Percentiles rank a stretch among this genome's conserved stretches.
Evolutionary conservation across 371 early-diverging fungal genomes (phyloP).

Genomic region (Actinomucor elegans): DNA sequence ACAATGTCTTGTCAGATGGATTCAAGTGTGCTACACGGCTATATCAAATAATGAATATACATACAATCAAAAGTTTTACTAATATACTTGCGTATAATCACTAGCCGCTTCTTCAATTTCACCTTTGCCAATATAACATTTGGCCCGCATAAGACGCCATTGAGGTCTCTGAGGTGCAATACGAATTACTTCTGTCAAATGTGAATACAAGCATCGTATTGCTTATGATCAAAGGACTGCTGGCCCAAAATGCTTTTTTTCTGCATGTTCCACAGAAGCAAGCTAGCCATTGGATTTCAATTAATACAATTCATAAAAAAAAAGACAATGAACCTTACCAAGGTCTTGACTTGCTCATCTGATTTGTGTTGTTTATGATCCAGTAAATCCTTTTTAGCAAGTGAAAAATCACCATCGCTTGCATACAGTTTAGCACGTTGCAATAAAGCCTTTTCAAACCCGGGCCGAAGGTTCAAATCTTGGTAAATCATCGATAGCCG

Average conservation of each 20-base stretch:
- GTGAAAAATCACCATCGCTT: conserved; percentile 67
- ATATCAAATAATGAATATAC: neutral
- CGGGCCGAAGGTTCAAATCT: conserved; percentile 78
- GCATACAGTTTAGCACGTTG: conserved; percentile 79
- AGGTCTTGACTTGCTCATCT: neutral
- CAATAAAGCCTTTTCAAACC: conserved; percentile 78
- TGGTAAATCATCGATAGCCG: conserved; percentile 81
- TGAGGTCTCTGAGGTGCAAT: conserved; percentile 59
- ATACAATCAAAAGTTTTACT: neutral
- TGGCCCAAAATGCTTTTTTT: conserved; percentile 42
- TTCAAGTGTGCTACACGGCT: conserved; percentile 72
- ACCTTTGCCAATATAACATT: conserved; percentile 69
- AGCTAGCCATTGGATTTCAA: conserved; percentile 29
- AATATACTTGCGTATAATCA: conserved; percentile 68
- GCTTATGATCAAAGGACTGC: conserved; percentile 33
- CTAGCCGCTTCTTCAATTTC: conserved; percentile 83
- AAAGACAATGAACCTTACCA: neutral
- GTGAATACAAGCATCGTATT: conserved; percentile 68
- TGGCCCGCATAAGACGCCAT: conserved; percentile 67
- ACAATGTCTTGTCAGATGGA: conserved; percentile 63
- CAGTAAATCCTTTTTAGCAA: conserved; percentile 57
- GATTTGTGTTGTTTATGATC: neutral
- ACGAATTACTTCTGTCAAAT: conserved; percentile 55
- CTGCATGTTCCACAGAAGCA: conserved; percentile 45
- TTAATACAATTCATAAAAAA: too few relatives aligned